These are phyloP conservation scores for Cryptococcus neoformans DNA, from an alignment of 1,284 basidiomycete genomes.

Conservation along the genomic window DNA sequence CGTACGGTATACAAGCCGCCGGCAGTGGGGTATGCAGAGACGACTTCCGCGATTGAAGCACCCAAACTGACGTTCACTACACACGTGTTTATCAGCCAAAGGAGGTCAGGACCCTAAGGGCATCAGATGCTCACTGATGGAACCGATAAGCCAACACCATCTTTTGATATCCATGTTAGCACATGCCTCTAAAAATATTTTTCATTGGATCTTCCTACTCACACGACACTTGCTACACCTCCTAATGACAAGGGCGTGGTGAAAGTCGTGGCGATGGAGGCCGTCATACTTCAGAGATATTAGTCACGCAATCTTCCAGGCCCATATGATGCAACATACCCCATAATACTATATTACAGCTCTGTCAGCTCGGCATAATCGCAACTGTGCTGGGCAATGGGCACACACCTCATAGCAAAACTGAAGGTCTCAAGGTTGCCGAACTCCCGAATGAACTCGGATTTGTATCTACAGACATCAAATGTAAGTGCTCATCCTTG, in stretches of 20 bases:
- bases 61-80: slow-evolving; percentile 32
- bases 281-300: slow-evolving; percentile 17
- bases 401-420: slow-evolving; percentile 32
- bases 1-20: slow-evolving; percentile 36
- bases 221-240: slow-evolving; percentile 36
- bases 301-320: not conserved
- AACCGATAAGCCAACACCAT: slow-evolving; percentile 42
- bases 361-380: slow-evolving; percentile 1
- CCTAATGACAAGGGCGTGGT: slow-evolving; percentile 33
- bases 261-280: slow-evolving; percentile 42
- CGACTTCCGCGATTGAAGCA: slow-evolving; percentile 39
- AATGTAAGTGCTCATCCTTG: not conserved
- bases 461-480: slow-evolving; percentile 19
- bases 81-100: not conserved
- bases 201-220: slow-evolving; percentile 2
- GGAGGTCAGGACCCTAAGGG: not conserved
- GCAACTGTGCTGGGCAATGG: not conserved
- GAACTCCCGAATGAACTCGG: slow-evolving; percentile 40
- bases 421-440: slow-evolving; percentile 44
- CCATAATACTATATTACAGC: slow-evolving; percentile 21
- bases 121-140: slow-evolving; percentile 21
- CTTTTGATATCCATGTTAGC: not conserved
- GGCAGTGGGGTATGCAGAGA: slow-evolving; percentile 43
- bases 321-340: slow-evolving; percentile 4
- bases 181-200: not conserved